Evolutionary conservation across 495 filamentous ascomycete species (phyloP).

Genomic region (Geoglossum glabrum): DNA sequence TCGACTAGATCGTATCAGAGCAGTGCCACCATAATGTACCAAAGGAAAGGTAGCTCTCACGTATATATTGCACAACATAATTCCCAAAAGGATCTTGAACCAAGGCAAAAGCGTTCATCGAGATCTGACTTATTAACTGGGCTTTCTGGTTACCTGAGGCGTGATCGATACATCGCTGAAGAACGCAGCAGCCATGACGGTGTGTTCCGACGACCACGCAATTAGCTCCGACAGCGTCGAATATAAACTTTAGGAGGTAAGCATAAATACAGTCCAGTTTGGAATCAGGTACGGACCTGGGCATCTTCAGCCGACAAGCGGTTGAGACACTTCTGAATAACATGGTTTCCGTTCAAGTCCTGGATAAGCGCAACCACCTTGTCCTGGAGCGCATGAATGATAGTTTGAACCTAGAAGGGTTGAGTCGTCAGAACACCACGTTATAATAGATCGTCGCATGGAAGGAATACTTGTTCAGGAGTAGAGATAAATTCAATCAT

Average conservation of each 20-base stretch:
- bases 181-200: slow-evolving; percentile 91
- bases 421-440: background rate
- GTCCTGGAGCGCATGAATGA: slow-evolving; percentile 55
- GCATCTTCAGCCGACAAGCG: slow-evolving; percentile 64
- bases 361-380: slow-evolving; percentile 86
- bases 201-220: slow-evolving; percentile 90
- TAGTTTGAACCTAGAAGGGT: slow-evolving; percentile 39
- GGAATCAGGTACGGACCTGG: slow-evolving; percentile 21
- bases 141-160: slow-evolving; percentile 75
- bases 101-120: slow-evolving; percentile 54
- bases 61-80: slow-evolving; percentile 95
- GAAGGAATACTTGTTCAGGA: slow-evolving; percentile 30
- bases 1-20: slow-evolving; percentile 32
- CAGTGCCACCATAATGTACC: background rate
- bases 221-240: slow-evolving; percentile 68
- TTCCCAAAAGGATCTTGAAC: slow-evolving; percentile 97
- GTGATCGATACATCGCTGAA: slow-evolving; percentile 96
- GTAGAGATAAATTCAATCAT: slow-evolving; percentile 96
- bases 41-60: slow-evolving; percentile 2
- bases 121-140: slow-evolving; percentile 71
- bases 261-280: background rate
- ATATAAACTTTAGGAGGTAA: slow-evolving; percentile 48
- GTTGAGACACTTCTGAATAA: slow-evolving; percentile 97
- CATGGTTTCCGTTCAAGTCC: slow-evolving; percentile 93
- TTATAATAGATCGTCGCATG: background rate